phyloP scores from a whole-genome alignment of 352 stramenopile genomes.

The Phytopythium kandeliae region DNA sequence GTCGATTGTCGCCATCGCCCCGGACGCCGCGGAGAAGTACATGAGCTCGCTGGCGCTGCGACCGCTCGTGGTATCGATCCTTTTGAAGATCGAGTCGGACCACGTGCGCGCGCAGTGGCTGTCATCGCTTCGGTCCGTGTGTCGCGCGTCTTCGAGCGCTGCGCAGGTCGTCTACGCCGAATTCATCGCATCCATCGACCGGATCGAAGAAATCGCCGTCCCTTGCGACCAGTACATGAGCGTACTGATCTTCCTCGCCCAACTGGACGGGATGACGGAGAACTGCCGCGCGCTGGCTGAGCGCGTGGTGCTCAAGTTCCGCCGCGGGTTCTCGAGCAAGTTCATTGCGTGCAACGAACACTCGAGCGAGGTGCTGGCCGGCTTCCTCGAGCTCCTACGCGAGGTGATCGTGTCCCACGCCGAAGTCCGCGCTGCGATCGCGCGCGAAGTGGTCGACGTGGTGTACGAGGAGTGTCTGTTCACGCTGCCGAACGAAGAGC shows the following conservation, averaged over 20 bases:
- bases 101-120: constrained; percentile 84
- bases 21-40: constrained; percentile 61
- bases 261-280: constrained; percentile 38
- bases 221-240: constrained; percentile 68
- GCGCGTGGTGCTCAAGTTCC: constrained; percentile 54
- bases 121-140: constrained; percentile 72
- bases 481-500: constrained; percentile 62
- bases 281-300: constrained; percentile 51
- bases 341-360: constrained; percentile 73
- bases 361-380: constrained; percentile 61
- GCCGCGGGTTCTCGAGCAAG: constrained; percentile 67
- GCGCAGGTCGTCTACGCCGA: constrained; percentile 59
- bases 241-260: constrained; percentile 65
- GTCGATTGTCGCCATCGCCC: constrained; percentile 68
- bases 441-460: constrained; percentile 63
- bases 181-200: constrained; percentile 51
- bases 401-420: constrained; percentile 60
- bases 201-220: constrained; percentile 55
- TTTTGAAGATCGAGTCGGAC: constrained; percentile 59
- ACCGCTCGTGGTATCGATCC: constrained; percentile 45
- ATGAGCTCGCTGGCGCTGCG: constrained; percentile 38
- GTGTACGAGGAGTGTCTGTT: constrained; percentile 85
- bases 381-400: constrained; percentile 72
- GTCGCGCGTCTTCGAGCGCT: constrained; percentile 33
- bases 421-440: constrained; percentile 43